These are phyloP conservation scores for Knoxdaviesia proteae DNA, from an alignment of 2,329 filamentous ascomycete species.

Conservation along the genomic window DNA sequence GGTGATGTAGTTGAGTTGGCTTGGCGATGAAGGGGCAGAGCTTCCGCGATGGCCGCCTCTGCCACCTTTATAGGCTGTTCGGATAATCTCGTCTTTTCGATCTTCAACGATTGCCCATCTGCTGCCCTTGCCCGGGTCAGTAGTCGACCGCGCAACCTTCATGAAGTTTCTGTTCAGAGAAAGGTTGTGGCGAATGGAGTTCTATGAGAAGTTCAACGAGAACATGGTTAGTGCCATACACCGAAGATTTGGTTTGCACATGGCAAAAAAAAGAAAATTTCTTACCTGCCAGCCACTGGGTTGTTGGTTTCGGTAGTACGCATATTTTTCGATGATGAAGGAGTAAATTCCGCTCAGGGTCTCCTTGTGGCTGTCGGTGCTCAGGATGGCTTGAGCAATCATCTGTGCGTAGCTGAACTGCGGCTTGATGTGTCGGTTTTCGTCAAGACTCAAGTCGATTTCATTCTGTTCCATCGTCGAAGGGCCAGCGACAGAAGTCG, in stretches of 20 bases:
- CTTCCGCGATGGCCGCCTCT: slow-evolving; percentile 45
- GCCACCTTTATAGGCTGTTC: slow-evolving; percentile 42
- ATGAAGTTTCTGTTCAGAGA: slow-evolving; percentile 89
- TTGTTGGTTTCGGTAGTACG: slow-evolving; percentile 71
- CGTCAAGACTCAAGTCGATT: slow-evolving; percentile 62
- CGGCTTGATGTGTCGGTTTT: slow-evolving; percentile 79
- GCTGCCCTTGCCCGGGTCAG: slow-evolving; percentile 96
- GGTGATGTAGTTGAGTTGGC: slow-evolving; percentile 37
- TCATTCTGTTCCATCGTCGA: slow-evolving; percentile 11
- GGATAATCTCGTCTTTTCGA: slow-evolving; percentile 69
- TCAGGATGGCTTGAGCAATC: slow-evolving; percentile 89
- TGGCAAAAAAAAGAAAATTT: not conserved
- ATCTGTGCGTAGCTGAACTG: slow-evolving; percentile 92
- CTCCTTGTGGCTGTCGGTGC: slow-evolving; percentile 67
- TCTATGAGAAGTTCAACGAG: slow-evolving; percentile 23
- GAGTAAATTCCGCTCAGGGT: slow-evolving; percentile 86
- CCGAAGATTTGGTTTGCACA: too few relatives aligned
- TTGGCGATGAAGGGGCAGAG: slow-evolving; percentile 49
- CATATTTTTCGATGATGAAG: slow-evolving; percentile 77
- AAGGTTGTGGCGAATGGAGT: slow-evolving; percentile 90
- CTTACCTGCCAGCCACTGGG: slow-evolving; percentile 74
- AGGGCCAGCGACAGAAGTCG: too few relatives aligned
- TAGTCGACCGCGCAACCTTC: slow-evolving; percentile 77
- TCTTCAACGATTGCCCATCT: slow-evolving; percentile 91
- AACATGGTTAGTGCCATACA: not conserved